Evolutionary conservation across 257 asterid genomes (phyloP), one percentile per base, ranked within the genome.

Genomic region (Striga asiatica): DNA sequence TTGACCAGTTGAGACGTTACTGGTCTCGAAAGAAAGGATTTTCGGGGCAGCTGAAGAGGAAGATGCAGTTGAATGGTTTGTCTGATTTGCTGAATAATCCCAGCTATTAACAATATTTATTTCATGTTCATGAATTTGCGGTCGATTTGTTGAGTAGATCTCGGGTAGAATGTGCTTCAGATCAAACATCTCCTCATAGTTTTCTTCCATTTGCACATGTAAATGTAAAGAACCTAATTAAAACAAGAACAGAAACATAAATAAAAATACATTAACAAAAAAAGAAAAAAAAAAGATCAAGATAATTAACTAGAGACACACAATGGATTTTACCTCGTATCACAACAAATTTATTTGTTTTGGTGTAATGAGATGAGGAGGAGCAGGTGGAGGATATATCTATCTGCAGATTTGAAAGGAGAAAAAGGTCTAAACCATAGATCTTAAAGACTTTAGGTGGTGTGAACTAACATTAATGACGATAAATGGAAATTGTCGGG

Each of bases 1-100:
- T 32, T 5, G 38, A 12, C n/a, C n/a, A n/a, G n/a, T n/a, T n/a
- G 20, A 8, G 2, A 27, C 24, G 8, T 32, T 38, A 11, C 18
- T 11, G 66, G n/a, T 71, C 22, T 62, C 73, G n/a, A 71, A 75
- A 2, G 78, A 71, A 19, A 74, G 35, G 19, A 74, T 4, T 13
- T 61, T 12, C n/a, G 56, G n/a, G 39, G 57, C 16, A 47, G 56
- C 13, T 11, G 61, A 10, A 29, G 34, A 7, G 5, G 52, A 16
- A 38, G 67, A 25, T 9, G 66, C 11, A 8, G 11, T 3, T 2
- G 48, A 4, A 18, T 21, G 4, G 5, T 41, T 34, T 3, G 41
- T 34, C 14, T 32, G 9, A 29, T 47, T 29, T 28, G 9, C 34
- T 46, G 50, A 1, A 27, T 11, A 13, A 29, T 29, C 35, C 35